A percentile compares a stretch with the other conserved stretches of the same genome.
These are phyloP conservation scores for Camillea tinctor DNA, from an alignment of 2,329 filamentous ascomycete species.

Conservation along the genomic window DNA sequence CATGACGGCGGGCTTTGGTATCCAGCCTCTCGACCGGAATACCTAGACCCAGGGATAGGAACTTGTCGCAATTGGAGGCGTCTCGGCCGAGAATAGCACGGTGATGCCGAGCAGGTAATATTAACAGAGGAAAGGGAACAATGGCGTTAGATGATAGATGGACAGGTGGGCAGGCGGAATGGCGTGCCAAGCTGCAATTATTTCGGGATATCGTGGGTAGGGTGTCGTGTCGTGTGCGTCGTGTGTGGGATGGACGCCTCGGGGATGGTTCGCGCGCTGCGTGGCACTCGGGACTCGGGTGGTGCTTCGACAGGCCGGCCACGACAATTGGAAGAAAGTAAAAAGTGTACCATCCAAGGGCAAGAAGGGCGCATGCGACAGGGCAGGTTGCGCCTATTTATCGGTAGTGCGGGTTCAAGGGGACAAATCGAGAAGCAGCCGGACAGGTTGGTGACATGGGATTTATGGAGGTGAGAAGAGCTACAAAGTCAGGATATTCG, in stretches of 20 bases:
- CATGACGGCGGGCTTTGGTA: constrained; percentile 56
- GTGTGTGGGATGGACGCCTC: no score
- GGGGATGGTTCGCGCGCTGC: constrained; percentile 21
- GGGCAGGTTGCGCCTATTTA: constrained; percentile 15
- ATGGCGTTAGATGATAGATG: constrained; percentile 16
- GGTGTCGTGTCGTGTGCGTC: constrained; percentile 22
- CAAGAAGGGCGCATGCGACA: constrained; percentile 20
- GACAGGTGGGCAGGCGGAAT: constrained; percentile 12
- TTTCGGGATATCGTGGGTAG: constrained; percentile 10
- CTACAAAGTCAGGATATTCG: neutral
- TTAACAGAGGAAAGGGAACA: constrained; percentile 7
- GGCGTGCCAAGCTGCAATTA: constrained; percentile 21
- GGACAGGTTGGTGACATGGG: constrained; percentile 28
- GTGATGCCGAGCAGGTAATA: neutral
- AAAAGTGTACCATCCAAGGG: constrained; percentile 22
- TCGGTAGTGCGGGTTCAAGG: constrained; percentile 22
- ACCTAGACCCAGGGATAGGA: constrained; percentile 44
- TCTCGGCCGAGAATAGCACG: neutral
- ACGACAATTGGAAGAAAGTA: constrained; percentile 24
- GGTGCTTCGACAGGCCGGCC: constrained; percentile 24
- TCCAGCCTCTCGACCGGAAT: constrained; percentile 62
- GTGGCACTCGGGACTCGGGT: constrained; percentile 22
- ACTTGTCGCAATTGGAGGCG: constrained; percentile 21
- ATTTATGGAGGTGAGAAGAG: constrained; percentile 8
- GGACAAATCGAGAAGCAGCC: constrained; percentile 18